phyloP scores from a whole-genome alignment of 352 stramenopile genomes.

The Phytophthora syringae region DNA sequence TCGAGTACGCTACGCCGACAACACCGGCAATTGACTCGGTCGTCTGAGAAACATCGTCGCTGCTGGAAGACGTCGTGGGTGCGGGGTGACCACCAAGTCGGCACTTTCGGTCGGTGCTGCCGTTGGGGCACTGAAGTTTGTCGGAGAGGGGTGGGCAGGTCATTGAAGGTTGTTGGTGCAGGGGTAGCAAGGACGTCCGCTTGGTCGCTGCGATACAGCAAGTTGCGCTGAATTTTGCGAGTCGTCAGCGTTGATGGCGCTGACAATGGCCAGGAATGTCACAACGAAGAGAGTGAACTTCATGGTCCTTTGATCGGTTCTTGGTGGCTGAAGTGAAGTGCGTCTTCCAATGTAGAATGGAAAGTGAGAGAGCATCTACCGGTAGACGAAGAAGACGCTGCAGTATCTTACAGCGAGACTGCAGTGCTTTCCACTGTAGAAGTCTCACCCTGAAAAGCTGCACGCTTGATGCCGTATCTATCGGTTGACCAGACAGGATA shows the following conservation, averaged over 20 bases:
- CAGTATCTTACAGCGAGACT: neutral
- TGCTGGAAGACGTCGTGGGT: constrained; percentile 14
- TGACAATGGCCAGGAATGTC: constrained; percentile 35
- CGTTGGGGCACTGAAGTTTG: constrained; percentile 29
- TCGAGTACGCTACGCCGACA: constrained; percentile 21
- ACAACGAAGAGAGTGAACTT: constrained; percentile 47
- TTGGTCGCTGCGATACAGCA: constrained; percentile 19
- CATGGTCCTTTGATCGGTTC: constrained; percentile 34
- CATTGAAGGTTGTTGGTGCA: constrained; percentile 14
- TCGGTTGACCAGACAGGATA: constrained; percentile 35
- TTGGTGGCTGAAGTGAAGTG: constrained; percentile 7
- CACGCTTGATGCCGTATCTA: constrained; percentile 18
- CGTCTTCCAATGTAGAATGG: constrained; percentile 32
- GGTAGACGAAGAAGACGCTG: constrained; percentile 1
- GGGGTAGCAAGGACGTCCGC: constrained; percentile 11
- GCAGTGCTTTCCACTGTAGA: constrained; percentile 24
- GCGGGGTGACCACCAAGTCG: constrained; percentile 19
- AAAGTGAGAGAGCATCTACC: constrained; percentile 34
- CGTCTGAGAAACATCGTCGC: constrained; percentile 1
- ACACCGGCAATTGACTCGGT: constrained; percentile 10
- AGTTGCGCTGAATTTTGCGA: constrained; percentile 19
- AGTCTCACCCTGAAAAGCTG: constrained; percentile 11
- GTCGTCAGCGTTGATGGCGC: constrained; percentile 27
- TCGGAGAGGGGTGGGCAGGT: constrained; percentile 25
- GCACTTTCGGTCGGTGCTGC: constrained; percentile 25